Base-by-base conservation (phyloP, 148 eudicot species). In the Rheum nobile region DNA sequence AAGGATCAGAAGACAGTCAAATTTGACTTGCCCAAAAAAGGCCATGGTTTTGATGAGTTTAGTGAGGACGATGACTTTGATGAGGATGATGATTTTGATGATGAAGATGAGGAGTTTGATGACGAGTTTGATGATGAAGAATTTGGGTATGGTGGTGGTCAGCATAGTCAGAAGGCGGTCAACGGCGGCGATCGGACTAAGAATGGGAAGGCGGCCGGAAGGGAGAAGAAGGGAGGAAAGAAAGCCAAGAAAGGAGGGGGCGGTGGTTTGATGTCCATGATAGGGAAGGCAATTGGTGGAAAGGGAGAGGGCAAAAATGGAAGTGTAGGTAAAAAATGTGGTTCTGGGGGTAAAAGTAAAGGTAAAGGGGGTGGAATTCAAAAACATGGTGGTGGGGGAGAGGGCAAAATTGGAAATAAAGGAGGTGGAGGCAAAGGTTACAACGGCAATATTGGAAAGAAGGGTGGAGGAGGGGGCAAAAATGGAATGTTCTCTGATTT, bases 1-100 rank as follows among this genome's bases (percentile, higher is more conserved):
- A 82, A 84, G 73, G 85, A 81, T 31, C 86, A 82, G 35, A 86
- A 84, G 71, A 46, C 81, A 43, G 91, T 82, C 32, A 88, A 77
- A 78, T 88, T 86, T 79, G 79, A 71, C 67, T 72, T 84, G 79
- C 79, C 81, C 22, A 63, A 69, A 26, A 43, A 43, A 13, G 55
- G 31, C 6, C 35, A 75, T 17, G 75, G 19, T 5, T 31, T 29
- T 43, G 81, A 81, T 47, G 76, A 72, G 38, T 83, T 76, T 9
- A 77, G 72, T 69, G 81, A 43, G 61, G 84, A 80, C 72, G 82
- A 80, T 8, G 74, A 67, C 71, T 79, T 76, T 46, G 77, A 80
- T 5, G 74, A 22, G 67, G 83, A 82, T 67, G 81, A 81, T 68
- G 78, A 75, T 11, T 48, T 55, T 28, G 82, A 79, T 13, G 57